Percentiles rank a stretch among this genome's conserved stretches.
Conservation (phyloP, 2,329 filamentous ascomycete genomes). For the Pseudohalonectria lignicola region DNA sequence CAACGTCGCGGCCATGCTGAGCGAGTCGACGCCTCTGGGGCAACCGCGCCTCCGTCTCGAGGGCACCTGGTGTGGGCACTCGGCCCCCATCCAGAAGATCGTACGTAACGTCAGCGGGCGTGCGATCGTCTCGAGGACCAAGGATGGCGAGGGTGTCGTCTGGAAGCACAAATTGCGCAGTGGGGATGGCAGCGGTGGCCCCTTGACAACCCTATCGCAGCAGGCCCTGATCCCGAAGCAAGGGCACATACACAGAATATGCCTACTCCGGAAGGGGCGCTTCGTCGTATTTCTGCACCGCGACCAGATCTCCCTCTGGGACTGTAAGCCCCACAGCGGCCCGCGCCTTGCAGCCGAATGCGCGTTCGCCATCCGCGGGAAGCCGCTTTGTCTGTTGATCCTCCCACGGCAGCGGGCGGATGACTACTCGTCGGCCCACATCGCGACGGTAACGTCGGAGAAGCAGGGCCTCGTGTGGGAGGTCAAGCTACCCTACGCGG, state of each 20-base stretch:
- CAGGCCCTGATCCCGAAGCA: constrained; percentile 48
- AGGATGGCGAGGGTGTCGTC: constrained; percentile 67
- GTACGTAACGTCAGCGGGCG: constrained; percentile 74
- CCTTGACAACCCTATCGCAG: constrained; percentile 34
- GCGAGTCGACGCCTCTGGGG: constrained; percentile 42
- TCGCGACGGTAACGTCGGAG: constrained; percentile 73
- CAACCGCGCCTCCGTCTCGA: constrained; percentile 49
- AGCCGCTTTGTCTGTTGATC: constrained; percentile 69
- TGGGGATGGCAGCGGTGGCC: constrained; percentile 35
- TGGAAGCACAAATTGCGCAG: constrained; percentile 65
- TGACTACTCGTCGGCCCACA: constrained; percentile 49
- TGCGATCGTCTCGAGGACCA: constrained; percentile 71
- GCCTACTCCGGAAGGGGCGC: constrained; percentile 63
- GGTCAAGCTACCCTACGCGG: constrained; percentile 45
- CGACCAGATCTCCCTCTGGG: constrained; percentile 65
- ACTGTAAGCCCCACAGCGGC: constrained; percentile 46
- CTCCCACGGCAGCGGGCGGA: constrained; percentile 53
- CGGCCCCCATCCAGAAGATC: constrained; percentile 69
- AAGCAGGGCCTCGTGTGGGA: constrained; percentile 78
- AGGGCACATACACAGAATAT: constrained; percentile 70
- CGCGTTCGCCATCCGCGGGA: constrained; percentile 51
- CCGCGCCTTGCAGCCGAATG: constrained; percentile 49
- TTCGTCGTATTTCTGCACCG: constrained; percentile 75
- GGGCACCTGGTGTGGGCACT: constrained; percentile 76
- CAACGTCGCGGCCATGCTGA: constrained; percentile 69